phyloP scores from a whole-genome alignment of 129 eudicot genomes.

The Artemisia argyi region DNA sequence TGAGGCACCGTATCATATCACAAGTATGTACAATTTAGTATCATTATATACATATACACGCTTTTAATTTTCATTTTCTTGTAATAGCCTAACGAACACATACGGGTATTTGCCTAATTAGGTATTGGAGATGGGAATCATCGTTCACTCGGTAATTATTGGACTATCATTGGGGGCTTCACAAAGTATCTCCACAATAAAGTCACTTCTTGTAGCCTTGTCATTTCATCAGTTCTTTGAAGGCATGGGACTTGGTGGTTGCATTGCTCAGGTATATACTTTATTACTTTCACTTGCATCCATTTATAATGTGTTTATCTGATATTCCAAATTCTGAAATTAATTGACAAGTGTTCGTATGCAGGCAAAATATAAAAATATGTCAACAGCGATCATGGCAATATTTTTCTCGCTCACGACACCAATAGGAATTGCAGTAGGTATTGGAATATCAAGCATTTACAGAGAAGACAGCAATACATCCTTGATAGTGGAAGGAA shows the following conservation, averaged over 20 bases:
- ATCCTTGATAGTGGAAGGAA: conserved; percentile 61
- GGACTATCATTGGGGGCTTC: conserved; percentile 77
- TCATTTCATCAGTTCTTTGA: conserved; percentile 85
- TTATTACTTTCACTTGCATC: neutral
- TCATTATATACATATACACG: too few relatives aligned
- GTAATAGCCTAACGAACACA: neutral
- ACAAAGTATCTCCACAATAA: conserved; percentile 50
- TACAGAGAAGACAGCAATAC: conserved; percentile 57
- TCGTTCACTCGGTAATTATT: conserved; percentile 71
- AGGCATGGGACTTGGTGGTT: conserved; percentile 88
- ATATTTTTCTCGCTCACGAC: conserved; percentile 70
- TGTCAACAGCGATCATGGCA: conserved; percentile 56
- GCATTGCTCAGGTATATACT: conserved; percentile 67
- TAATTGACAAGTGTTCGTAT: neutral
- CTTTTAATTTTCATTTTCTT: neutral
- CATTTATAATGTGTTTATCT: neutral
- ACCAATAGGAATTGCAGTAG: conserved; percentile 66
- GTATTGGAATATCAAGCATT: conserved; percentile 57
- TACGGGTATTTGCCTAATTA: conserved; percentile 1
- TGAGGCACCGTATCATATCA: conserved; percentile 61
- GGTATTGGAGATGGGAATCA: conserved; percentile 79
- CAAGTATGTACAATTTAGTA: conserved; percentile 35
- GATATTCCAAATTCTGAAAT: neutral
- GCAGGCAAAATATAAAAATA: conserved; percentile 62
- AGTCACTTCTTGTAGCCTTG: conserved; percentile 67